A percentile compares a stretch with the other conserved stretches of the same genome.
Evolutionary conservation across 345 rosid genomes (phyloP).

Genomic region (Pistacia atlantica): DNA sequence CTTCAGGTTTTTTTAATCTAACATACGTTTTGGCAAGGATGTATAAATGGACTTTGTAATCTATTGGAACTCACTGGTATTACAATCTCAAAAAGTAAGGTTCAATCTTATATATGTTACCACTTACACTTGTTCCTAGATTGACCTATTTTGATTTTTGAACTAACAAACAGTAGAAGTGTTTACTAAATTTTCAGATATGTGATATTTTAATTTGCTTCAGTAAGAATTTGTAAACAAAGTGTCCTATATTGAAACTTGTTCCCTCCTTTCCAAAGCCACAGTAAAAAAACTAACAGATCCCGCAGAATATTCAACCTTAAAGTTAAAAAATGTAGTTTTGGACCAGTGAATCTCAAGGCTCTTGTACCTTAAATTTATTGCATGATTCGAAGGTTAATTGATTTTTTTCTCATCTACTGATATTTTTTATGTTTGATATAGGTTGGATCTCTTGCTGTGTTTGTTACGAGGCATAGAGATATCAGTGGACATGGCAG

Average conservation of each 20-base stretch:
- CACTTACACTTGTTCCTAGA: neutral
- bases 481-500: conserved; percentile 57
- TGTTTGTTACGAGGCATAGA: conserved; percentile 68
- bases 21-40: neutral
- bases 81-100: neutral
- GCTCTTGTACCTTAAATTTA: neutral
- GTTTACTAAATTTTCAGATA: neutral
- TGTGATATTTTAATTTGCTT: neutral
- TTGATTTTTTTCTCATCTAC: neutral
- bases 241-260: neutral
- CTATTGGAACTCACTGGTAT: neutral
- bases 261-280: neutral
- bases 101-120: neutral
- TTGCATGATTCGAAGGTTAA: neutral
- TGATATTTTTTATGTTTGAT: conserved; percentile 15
- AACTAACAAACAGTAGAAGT: neutral
- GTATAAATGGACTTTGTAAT: neutral
- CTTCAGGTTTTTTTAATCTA: neutral
- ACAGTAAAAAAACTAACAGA: neutral
- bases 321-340: neutral
- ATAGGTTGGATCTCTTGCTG: conserved; percentile 84
- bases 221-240: neutral
- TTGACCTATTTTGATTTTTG: neutral
- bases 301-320: neutral
- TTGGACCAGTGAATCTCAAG: conserved; percentile 9